Base-by-base conservation (phyloP, 179 eudicot genomes). In the Amaranthus tricolor region DNA sequence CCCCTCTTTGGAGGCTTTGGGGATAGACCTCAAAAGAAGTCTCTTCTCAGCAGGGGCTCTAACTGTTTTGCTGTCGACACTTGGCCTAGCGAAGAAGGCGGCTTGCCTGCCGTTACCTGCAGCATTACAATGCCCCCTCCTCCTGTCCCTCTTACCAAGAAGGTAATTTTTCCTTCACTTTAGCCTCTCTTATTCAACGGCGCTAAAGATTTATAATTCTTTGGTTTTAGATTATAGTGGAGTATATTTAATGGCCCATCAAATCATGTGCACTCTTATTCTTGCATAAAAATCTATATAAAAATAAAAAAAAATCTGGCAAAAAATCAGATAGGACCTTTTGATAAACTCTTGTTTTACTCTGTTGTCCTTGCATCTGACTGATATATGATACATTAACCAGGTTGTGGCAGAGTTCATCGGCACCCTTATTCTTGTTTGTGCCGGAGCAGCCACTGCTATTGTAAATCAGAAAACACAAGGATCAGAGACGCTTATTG, bases 391-490 rank as follows among this genome's bases (percentile, higher is more conserved):
- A 21, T 61, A 52, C 54, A 73, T 68, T 19, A 75, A 83, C 16
- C 87, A 94, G 98, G 97, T 94, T 64, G 83, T 89, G 72, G 98
- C 98, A 11, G 98, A 94, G 89, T 92, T 92, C 74, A 76, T 92
- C 52, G 98, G 98, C 47, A 92, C 98, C 68, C 76, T 94, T 47
- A 89, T 92, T 68, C 90, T 94, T 9, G 84, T 94, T 57, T 92
- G 91, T 71, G 83, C 98, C 0, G 94, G 91, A 49, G 86, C 96
- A 53, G 97, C 96, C 56, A 87, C 96, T 43, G 85, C 93, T 16
- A 87, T 92, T 7, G 94, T 94, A 60, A 94, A 94, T 85, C 89
- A 94, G 71, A 92, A 89, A 86, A 86, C 89, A 66, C 69, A 83
- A 15, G 97, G 96, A 70, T 68, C 96, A 2, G 97, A 92, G 73